These are phyloP conservation scores for Biscogniauxia marginata DNA, from an alignment of 2,329 filamentous ascomycete genomes.

Conservation along the genomic window DNA sequence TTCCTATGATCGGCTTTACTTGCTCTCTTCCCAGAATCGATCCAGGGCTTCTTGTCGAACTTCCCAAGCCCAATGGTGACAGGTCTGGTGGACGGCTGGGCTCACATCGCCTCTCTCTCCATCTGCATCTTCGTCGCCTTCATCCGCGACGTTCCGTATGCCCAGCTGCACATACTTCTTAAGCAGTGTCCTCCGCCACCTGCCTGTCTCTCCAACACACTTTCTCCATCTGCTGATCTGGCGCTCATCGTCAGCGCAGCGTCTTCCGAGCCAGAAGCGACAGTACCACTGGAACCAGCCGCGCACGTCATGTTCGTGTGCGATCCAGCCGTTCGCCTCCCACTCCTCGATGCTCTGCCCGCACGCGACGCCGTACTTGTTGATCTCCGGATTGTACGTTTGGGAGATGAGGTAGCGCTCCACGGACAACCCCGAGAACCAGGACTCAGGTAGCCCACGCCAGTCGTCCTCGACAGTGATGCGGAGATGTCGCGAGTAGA, in stretches of 20 bases:
- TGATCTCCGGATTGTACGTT: constrained; percentile 46
- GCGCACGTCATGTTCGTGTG: constrained; percentile 50
- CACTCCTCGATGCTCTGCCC: constrained; percentile 55
- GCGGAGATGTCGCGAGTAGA: constrained; percentile 42
- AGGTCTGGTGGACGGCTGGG: constrained; percentile 56
- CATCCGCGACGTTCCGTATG: constrained; percentile 40
- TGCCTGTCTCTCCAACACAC: constrained; percentile 50
- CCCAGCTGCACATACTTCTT: constrained; percentile 50
- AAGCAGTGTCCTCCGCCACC: constrained; percentile 49
- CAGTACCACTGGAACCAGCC: constrained; percentile 60
- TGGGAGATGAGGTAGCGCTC: constrained; percentile 38
- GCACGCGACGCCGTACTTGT: constrained; percentile 52
- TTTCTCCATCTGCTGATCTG: constrained; percentile 51
- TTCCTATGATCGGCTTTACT: too few relatives aligned
- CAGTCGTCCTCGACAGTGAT: constrained; percentile 45
- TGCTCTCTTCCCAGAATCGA: constrained; percentile 40
- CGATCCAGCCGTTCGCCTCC: constrained; percentile 55
- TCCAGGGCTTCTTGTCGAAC: constrained; percentile 49
- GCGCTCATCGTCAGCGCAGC: constrained; percentile 51
- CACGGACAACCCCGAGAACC: constrained; percentile 41
- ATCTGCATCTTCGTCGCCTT: constrained; percentile 44
- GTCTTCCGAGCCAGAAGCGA: constrained; percentile 48
- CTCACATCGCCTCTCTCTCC: constrained; percentile 43
- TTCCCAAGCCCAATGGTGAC: constrained; percentile 55
- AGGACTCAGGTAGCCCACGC: constrained; percentile 43